Conservation (phyloP, 805 yeast species). For the Nakazawaea wyomingensis region DNA sequence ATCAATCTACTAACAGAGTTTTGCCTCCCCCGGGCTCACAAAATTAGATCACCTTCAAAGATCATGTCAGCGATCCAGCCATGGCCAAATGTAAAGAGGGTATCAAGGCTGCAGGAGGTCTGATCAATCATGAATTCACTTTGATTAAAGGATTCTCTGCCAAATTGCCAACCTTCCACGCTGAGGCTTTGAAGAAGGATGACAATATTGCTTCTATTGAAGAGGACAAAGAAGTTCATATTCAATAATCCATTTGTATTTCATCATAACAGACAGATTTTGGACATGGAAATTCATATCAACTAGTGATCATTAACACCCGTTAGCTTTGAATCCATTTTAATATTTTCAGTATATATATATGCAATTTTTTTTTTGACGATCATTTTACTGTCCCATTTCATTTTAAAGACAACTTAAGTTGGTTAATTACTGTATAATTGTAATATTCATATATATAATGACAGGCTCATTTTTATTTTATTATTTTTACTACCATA, state of each 20-base stretch:
- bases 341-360: too few species aligned
- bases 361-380: too few species aligned
- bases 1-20: too few species aligned
- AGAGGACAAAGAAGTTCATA: conserved; percentile 63
- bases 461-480: conserved; percentile 2
- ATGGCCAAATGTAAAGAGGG: conserved; percentile 38
- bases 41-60: conserved; percentile 36
- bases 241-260: conserved; percentile 15
- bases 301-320: too few species aligned
- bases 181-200: conserved; percentile 39
- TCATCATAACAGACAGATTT: too few species aligned
- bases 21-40: too few species aligned
- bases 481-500: conserved; percentile 2
- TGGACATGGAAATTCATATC: too few species aligned
- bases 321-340: too few species aligned
- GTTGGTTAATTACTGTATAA: too few species aligned
- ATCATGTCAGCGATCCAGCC: conserved; percentile 28
- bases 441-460: too few species aligned
- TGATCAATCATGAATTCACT: conserved; percentile 52
- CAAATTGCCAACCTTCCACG: conserved; percentile 51
- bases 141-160: conserved; percentile 64
- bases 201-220: conserved; percentile 55
- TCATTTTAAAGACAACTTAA: too few species aligned
- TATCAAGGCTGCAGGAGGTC: conserved; percentile 51
- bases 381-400: too few species aligned